Conservation (phyloP, 306 rosid species). For the Fragaria ananassa region DNA sequence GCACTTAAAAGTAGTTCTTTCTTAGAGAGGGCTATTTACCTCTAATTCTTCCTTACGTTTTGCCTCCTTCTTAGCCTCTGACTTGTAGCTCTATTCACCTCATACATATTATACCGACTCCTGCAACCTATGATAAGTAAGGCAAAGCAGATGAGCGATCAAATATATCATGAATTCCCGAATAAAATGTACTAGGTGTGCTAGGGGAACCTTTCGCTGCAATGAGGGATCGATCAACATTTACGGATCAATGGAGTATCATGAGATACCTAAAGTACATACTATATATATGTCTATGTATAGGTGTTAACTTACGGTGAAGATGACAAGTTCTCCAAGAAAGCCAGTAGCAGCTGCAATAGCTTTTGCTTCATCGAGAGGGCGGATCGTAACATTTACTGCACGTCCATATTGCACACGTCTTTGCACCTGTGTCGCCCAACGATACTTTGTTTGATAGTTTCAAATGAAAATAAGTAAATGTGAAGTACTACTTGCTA, state of each 20-base stretch:
- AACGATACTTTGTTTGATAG: constrained; percentile 11
- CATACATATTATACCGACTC: constrained; percentile 4
- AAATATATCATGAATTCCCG: background rate
- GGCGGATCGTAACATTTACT: constrained; percentile 1
- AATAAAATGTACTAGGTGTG: background rate
- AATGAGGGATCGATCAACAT: background rate
- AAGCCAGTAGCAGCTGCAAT: constrained; percentile 9
- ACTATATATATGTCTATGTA: background rate
- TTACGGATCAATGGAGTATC: background rate
- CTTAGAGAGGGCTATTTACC: background rate
- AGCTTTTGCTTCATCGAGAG: constrained; percentile 17
- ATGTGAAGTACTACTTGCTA: background rate
- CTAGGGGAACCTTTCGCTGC: background rate
- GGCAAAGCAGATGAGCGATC: background rate
- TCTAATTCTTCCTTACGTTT: constrained; percentile 8
- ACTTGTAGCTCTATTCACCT: constrained; percentile 10
- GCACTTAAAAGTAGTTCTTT: background rate
- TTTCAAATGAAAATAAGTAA: background rate
- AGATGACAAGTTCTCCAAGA: constrained; percentile 17
- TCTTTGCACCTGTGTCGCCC: constrained; percentile 1
- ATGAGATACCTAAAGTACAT: background rate
- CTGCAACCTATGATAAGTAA: constrained; percentile 14
- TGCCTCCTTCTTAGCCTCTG: constrained; percentile 18
- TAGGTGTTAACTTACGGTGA: background rate
- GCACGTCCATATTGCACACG: constrained; percentile 16